phyloP scores from a whole-genome alignment of 2,329 filamentous ascomycete species.

The Cordyceps tenuipes region DNA sequence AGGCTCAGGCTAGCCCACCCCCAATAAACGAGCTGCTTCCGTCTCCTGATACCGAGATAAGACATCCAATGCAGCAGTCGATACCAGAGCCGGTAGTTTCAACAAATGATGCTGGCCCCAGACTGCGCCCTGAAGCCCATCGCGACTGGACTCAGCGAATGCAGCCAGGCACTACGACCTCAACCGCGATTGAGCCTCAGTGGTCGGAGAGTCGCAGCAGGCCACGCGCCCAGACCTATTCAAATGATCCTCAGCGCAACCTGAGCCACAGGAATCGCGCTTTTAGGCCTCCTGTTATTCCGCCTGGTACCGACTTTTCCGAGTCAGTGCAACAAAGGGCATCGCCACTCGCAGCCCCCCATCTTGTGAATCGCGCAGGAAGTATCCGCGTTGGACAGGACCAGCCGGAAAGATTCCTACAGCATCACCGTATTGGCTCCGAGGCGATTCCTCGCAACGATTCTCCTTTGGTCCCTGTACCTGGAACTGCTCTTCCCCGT shows the following conservation, averaged over 20 bases:
- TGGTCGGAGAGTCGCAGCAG: neutral
- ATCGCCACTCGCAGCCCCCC: neutral
- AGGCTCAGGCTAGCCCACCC: neutral
- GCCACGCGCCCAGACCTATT: conserved; percentile 15
- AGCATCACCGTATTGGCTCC: conserved; percentile 3
- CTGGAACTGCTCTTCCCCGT: conserved; percentile 13
- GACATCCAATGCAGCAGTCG: neutral
- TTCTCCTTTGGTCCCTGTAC: neutral
- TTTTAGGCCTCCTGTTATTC: conserved; percentile 28
- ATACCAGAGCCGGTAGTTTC: neutral
- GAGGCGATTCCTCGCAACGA: neutral
- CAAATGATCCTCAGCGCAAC: conserved; percentile 42
- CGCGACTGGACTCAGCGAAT: conserved; percentile 1
- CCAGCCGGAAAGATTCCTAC: conserved; percentile 29
- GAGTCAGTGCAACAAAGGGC: conserved; percentile 3
- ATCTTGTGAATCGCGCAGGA: conserved; percentile 30
- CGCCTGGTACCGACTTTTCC: neutral
- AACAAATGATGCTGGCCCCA: neutral
- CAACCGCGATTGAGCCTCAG: neutral
- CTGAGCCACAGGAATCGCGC: conserved; percentile 54
- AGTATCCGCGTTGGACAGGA: conserved; percentile 54
- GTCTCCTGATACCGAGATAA: neutral
- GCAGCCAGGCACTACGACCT: neutral
- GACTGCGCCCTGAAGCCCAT: neutral
- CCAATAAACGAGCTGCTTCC: neutral